These are phyloP conservation scores for Ploettnerulaceae sp. DNA, from an alignment of 2,329 filamentous ascomycete species.

Conservation along the genomic window DNA sequence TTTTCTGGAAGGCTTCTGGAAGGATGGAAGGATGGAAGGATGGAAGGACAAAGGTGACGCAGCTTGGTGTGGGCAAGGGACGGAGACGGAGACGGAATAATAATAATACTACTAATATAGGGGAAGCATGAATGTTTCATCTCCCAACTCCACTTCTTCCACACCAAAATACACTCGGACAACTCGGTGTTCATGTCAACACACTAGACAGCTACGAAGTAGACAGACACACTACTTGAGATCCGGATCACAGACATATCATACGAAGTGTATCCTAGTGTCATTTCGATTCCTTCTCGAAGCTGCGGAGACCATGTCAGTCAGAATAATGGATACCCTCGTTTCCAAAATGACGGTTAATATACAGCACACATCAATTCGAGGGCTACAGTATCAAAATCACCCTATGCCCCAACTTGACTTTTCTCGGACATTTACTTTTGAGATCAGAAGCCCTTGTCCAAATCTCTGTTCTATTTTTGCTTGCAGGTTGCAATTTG, in stretches of 20 bases:
- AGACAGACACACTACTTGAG: too few species aligned
- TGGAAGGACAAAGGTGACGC: background rate
- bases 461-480: slow-evolving; percentile 1
- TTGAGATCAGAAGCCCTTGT: slow-evolving; percentile 1
- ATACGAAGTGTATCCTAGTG: too few species aligned
- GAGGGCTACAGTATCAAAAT: background rate
- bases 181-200: too few species aligned
- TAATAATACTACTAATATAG: background rate
- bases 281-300: slow-evolving; percentile 4
- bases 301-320: slow-evolving; percentile 1
- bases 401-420: too few species aligned
- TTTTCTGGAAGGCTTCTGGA: slow-evolving; percentile 7
- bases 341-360: too few species aligned
- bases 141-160: background rate
- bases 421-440: slow-evolving; percentile 1
- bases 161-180: background rate
- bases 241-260: too few species aligned
- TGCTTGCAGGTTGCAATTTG: too few species aligned
- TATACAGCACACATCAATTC: too few species aligned
- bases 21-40: background rate
- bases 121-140: slow-evolving; percentile 3
- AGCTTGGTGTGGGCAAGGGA: background rate
- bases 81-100: background rate
- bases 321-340: too few species aligned
- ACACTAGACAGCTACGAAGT: too few species aligned